Base-by-base conservation (phyloP, 2,329 filamentous ascomycete genomes). In the Amauroascus niger region DNA sequence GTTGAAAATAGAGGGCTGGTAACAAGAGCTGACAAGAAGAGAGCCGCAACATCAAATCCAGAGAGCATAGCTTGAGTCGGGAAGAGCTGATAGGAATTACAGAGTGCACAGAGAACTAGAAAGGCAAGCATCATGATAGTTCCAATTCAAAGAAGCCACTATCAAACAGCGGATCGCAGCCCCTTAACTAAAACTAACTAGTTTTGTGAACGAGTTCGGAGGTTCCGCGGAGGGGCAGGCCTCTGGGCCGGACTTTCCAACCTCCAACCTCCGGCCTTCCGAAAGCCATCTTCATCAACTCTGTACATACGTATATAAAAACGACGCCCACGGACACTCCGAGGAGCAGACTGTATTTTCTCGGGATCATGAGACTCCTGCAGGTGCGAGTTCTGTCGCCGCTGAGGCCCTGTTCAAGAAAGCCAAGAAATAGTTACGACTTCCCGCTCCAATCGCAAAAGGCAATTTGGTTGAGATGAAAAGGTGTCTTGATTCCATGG, bases 31-130 rank as follows among this genome's bases (percentile, higher is more conserved):
- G n/a, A 14, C 24, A 62, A 65, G 4, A 63, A 56, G 1, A 66
- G 37, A 1, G 69, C 37, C 0, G 65, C 61, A 57, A 69, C 63
- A 1, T 60, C 64, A 0, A 66, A 59, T 0, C 68, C 67, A 2
- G 67, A 58, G 0, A 69, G 58, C 6, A 71, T 51, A 0, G 65
- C 69, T 32, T 72, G 69, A 1, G 67, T 64, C 8, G 72, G 67
- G 5, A 72, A 55, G 32, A 72, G 68, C 47, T 72, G 68, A 39
- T 65, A 71, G 45, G n/a, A n/a, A n/a, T n/a, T 67, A 67, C 28
- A 66, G 52, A 2, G 60, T 56, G 57, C 68, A 70, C 9, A 72
- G 55, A 6, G 67, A 69, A 6, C 59, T 64, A 65, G 71, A 68
- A 65, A 71, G 67, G 11, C 6, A 32, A 32, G 28, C 0, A 61